Conservation (phyloP, 176 grass and related monocot genomes). For the Bonia amplexicaulis region DNA sequence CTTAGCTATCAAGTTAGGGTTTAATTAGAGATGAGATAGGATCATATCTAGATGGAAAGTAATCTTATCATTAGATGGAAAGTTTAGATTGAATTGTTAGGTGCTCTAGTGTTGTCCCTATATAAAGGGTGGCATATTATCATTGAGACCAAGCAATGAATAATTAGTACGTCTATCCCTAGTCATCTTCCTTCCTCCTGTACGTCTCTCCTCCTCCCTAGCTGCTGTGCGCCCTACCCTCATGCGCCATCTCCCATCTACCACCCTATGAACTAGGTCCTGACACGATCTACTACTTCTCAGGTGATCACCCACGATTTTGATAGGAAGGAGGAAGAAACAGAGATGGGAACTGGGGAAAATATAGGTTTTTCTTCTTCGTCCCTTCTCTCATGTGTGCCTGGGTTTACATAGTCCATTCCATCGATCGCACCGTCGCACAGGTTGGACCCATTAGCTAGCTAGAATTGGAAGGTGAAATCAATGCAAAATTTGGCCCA, state of each 20-base stretch:
- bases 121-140: neutral
- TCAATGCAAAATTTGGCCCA: neutral
- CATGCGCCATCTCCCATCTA: neutral
- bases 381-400: neutral
- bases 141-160: neutral
- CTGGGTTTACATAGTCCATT: neutral
- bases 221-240: neutral
- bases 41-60: neutral
- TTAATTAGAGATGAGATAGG: neutral
- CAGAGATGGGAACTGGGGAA: neutral
- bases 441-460: neutral
- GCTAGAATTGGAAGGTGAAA: neutral
- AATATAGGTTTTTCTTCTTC: slow-evolving; percentile 1
- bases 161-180: neutral
- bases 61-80: neutral
- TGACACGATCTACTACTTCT: neutral
- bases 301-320: neutral
- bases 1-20: neutral
- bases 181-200: neutral
- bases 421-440: neutral
- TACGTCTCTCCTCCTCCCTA: neutral
- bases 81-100: neutral
- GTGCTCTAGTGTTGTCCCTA: neutral
- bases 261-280: neutral
- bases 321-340: neutral